Percentiles rank a stretch among this genome's conserved stretches.
These are phyloP conservation scores for Termitomyces sp. DNA, from an alignment of 768 basidiomycete genomes.

Conservation along the genomic window DNA sequence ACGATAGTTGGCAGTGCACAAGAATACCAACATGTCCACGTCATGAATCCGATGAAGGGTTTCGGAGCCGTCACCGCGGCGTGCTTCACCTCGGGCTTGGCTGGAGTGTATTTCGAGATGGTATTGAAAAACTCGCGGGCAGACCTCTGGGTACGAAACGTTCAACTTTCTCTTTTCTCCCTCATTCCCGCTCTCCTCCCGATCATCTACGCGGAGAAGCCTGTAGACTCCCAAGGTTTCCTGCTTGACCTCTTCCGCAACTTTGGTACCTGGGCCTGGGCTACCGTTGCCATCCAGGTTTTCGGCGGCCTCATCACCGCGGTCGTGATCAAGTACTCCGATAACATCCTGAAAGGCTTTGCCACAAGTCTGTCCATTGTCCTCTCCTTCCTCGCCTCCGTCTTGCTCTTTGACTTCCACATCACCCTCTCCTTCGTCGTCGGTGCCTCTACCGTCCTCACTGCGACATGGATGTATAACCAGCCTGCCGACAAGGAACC, in stretches of 20 bases:
- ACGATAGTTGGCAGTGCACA: conserved; percentile 63
- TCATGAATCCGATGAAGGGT: conserved; percentile 80
- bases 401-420: conserved; percentile 84
- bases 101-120: conserved; percentile 94
- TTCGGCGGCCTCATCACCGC: conserved; percentile 93
- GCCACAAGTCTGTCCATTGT: conserved; percentile 94
- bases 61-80: conserved; percentile 81
- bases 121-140: conserved; percentile 79
- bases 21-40: conserved; percentile 55
- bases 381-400: conserved; percentile 90
- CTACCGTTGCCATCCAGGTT: conserved; percentile 86
- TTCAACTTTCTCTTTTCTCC: conserved; percentile 86
- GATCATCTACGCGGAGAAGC: conserved; percentile 51
- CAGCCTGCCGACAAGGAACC: conserved; percentile 44
- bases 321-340: conserved; percentile 94
- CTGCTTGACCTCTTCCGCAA: conserved; percentile 67
- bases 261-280: conserved; percentile 95
- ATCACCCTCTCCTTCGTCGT: conserved; percentile 86
- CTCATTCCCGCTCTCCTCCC: conserved; percentile 86
- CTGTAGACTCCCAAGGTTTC: conserved; percentile 40
- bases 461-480: conserved; percentile 95
- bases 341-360: conserved; percentile 96
- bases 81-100: conserved; percentile 86
- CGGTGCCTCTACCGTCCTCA: conserved; percentile 80
- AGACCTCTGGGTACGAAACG: conserved; percentile 88